These are phyloP conservation scores for Camellia granthamiana DNA, from an alignment of 148 eudicot species.

Conservation along the genomic window DNA sequence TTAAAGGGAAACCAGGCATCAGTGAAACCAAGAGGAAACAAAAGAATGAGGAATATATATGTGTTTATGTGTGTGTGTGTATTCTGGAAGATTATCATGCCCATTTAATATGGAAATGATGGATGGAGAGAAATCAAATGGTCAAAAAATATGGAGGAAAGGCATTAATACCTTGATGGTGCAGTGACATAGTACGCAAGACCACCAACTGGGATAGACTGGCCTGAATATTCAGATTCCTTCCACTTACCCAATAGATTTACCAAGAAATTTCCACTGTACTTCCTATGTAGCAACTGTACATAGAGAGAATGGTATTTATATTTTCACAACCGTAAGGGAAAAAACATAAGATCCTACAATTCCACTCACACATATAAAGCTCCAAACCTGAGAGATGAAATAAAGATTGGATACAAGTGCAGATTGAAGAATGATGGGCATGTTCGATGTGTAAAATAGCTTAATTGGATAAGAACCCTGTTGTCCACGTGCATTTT, in stretches of 20 bases:
- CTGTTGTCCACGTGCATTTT: conserved; percentile 93
- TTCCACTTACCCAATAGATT: conserved; percentile 76
- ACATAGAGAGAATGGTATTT: neutral
- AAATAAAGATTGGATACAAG: conserved; percentile 87
- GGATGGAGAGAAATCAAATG: neutral
- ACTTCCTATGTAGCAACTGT: conserved; percentile 66
- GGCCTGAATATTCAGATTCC: conserved; percentile 77
- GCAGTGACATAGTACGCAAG: conserved; percentile 88
- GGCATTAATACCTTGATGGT: conserved; percentile 58
- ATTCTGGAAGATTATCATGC: neutral
- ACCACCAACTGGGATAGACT: conserved; percentile 88
- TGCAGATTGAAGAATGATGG: conserved; percentile 88
- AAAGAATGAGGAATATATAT: neutral
- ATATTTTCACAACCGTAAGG: neutral
- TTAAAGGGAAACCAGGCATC: neutral
- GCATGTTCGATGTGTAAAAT: conserved; percentile 96
- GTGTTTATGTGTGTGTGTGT: neutral
- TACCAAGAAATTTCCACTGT: conserved; percentile 67
- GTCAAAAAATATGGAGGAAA: neutral
- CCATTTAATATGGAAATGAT: neutral
- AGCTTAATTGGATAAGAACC: conserved; percentile 86
- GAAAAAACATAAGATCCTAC: neutral
- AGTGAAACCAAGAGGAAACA: conserved; percentile 6
- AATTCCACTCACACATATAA: neutral
- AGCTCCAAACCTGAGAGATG: conserved; percentile 63